These are phyloP conservation scores for Nannochloropsis gaditana DNA, from an alignment of 108 stramenopile genomes.

Conservation along the genomic window DNA sequence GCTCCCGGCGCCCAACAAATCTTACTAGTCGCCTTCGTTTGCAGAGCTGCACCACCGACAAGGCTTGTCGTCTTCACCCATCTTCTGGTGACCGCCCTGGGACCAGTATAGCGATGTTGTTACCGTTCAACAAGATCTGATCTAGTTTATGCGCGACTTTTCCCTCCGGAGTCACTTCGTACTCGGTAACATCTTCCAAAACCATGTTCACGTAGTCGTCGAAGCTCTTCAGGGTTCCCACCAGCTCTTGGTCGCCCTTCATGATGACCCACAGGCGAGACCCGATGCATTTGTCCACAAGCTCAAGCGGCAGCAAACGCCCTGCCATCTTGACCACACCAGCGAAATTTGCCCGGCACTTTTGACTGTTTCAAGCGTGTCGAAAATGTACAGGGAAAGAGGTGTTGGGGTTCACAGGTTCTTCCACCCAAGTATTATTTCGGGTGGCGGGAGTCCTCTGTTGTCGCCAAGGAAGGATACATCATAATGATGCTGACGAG, in stretches of 20 bases:
- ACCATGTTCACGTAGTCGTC: slow-evolving; percentile 69
- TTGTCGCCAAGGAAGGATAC: too few relatives aligned
- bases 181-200: slow-evolving; percentile 61
- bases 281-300: slow-evolving; percentile 65
- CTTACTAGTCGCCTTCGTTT: too few relatives aligned
- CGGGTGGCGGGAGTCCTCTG: too few relatives aligned
- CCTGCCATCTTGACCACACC: slow-evolving; percentile 40
- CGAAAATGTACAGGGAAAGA: too few relatives aligned
- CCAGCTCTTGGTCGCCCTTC: slow-evolving; percentile 63
- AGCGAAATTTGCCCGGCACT: too few relatives aligned
- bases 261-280: slow-evolving; percentile 60
- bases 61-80: not conserved
- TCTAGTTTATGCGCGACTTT: slow-evolving; percentile 50
- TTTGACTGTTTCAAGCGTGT: too few relatives aligned
- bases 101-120: slow-evolving; percentile 56
- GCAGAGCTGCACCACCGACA: too few relatives aligned
- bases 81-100: slow-evolving; percentile 52
- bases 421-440: too few relatives aligned
- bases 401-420: too few relatives aligned
- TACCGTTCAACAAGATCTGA: slow-evolving; percentile 63
- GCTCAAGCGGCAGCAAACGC: slow-evolving; percentile 61
- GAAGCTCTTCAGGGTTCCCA: slow-evolving; percentile 61
- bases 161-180: slow-evolving; percentile 48
- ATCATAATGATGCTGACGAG: too few relatives aligned
- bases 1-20: too few relatives aligned